Percentiles rank a stretch among this genome's conserved stretches.
phyloP scores from a whole-genome alignment of 2,329 filamentous ascomycete genomes.

The Botryotinia narcissicola region DNA sequence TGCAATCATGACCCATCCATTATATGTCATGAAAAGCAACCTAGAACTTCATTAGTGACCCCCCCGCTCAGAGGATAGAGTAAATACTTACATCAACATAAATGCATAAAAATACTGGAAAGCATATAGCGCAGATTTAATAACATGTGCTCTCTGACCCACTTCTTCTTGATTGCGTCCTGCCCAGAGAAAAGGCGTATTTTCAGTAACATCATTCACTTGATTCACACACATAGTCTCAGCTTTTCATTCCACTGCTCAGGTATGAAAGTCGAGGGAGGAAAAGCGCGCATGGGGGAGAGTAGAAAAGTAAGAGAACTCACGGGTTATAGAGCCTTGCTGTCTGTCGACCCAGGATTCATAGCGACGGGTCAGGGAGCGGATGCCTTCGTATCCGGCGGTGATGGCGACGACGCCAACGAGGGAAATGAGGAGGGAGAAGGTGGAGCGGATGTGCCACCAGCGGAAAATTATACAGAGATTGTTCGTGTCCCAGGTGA shows the following conservation, averaged over 20 bases:
- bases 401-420: slow-evolving; percentile 77
- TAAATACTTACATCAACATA: slow-evolving; percentile 87
- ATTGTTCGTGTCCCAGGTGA: slow-evolving; percentile 91
- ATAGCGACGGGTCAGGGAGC: slow-evolving; percentile 73
- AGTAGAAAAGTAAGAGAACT: slow-evolving; percentile 24
- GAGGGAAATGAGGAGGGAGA: slow-evolving; percentile 78
- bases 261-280: slow-evolving; percentile 22
- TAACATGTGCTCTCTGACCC: slow-evolving; percentile 67
- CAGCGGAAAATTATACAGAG: slow-evolving; percentile 93
- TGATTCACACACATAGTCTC: slow-evolving; percentile 27
- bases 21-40: slow-evolving; percentile 99
- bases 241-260: slow-evolving; percentile 28
- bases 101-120: slow-evolving; percentile 98
- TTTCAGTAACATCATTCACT: slow-evolving; percentile 53
- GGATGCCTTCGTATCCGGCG: slow-evolving; percentile 89
- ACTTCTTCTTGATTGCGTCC: slow-evolving; percentile 64
- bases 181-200: slow-evolving; percentile 64
- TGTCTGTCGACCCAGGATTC: slow-evolving; percentile 50
- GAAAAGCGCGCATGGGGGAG: not conserved
- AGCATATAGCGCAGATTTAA: slow-evolving; percentile 83
- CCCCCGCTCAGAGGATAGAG: not conserved
- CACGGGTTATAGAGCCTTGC: slow-evolving; percentile 34
- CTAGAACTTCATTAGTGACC: slow-evolving; percentile 46
- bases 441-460: slow-evolving; percentile 78
- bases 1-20: slow-evolving; percentile 94